These are phyloP conservation scores for Linum usitatissimum DNA, from an alignment of 345 rosid genomes.

Conservation along the genomic window DNA sequence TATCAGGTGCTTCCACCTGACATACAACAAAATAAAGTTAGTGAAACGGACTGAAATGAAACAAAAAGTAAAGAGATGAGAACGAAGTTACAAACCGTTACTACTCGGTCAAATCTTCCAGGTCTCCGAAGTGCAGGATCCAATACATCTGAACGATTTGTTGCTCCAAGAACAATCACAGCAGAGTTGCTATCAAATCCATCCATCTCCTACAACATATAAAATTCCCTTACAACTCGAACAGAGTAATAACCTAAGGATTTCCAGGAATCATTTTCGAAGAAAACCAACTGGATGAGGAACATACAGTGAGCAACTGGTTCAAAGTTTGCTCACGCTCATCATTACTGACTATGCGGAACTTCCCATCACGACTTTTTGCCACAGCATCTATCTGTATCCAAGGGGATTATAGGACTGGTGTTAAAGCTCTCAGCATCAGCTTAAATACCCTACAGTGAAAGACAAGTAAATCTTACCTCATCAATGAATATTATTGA, in stretches of 20 bases:
- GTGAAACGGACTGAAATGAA: slow-evolving; percentile 8
- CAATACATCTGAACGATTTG: slow-evolving; percentile 91
- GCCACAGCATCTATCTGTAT: slow-evolving; percentile 97
- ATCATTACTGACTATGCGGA: slow-evolving; percentile 73
- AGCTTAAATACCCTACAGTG: slow-evolving; percentile 1
- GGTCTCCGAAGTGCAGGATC: slow-evolving; percentile 95
- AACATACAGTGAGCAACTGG: slow-evolving; percentile 82
- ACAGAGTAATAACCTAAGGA: neutral
- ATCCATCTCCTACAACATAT: slow-evolving; percentile 84
- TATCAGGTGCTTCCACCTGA: slow-evolving; percentile 93
- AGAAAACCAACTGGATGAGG: slow-evolving; percentile 6
- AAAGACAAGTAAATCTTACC: slow-evolving; percentile 20
- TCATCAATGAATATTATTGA: slow-evolving; percentile 93
- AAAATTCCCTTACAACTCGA: slow-evolving; percentile 11
- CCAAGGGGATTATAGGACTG: slow-evolving; percentile 1
- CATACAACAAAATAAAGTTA: slow-evolving; percentile 9
- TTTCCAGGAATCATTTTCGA: neutral
- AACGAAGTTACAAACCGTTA: slow-evolving; percentile 47
- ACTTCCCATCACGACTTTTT: slow-evolving; percentile 92
- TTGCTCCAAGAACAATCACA: slow-evolving; percentile 96
- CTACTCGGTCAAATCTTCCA: slow-evolving; percentile 97
- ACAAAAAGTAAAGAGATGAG: slow-evolving; percentile 3
- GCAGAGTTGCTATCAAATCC: slow-evolving; percentile 94
- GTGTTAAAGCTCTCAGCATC: slow-evolving; percentile 5
- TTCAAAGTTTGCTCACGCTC: slow-evolving; percentile 98